A percentile compares a stretch with the other conserved stretches of the same genome.
Conservation (phyloP, 257 asterid genomes). For the Solanum bulbocastanum region DNA sequence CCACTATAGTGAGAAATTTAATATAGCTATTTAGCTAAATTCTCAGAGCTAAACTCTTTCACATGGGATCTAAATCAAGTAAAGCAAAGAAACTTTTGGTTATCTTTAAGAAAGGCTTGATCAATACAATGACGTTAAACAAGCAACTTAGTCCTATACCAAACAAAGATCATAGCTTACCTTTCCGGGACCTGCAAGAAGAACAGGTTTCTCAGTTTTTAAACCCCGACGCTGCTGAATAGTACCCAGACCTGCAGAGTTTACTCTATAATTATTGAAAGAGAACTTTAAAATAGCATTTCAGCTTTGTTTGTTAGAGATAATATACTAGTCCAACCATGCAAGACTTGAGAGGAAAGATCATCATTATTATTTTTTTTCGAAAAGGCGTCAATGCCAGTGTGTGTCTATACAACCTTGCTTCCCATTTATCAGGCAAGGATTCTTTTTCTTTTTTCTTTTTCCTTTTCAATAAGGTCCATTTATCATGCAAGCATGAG, state of each 20-base stretch:
- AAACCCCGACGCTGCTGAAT: constrained; percentile 74
- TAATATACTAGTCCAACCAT: not conserved
- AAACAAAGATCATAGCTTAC: constrained; percentile 14
- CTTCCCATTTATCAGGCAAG: not conserved
- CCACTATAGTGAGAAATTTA: not conserved
- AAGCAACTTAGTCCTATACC: not conserved
- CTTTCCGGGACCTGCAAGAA: constrained; percentile 95
- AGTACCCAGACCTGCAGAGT: constrained; percentile 54
- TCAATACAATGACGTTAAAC: not conserved
- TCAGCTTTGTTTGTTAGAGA: not conserved
- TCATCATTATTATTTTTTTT: not conserved
- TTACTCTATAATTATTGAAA: not conserved
- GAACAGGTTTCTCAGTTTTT: constrained; percentile 71
- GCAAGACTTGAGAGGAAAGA: not conserved
- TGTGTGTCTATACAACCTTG: not conserved
- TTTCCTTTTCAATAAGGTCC: not conserved
- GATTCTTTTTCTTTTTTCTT: not conserved
- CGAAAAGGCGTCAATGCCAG: not conserved
- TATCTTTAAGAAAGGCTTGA: not conserved
- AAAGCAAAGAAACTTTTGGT: not conserved
- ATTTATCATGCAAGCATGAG: not conserved
- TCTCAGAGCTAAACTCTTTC: not conserved
- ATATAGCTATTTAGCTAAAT: not conserved
- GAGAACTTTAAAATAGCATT: not conserved
- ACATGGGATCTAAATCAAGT: not conserved